Base-by-base conservation (phyloP, 495 filamentous ascomycete genomes). In the Tuber indicum region DNA sequence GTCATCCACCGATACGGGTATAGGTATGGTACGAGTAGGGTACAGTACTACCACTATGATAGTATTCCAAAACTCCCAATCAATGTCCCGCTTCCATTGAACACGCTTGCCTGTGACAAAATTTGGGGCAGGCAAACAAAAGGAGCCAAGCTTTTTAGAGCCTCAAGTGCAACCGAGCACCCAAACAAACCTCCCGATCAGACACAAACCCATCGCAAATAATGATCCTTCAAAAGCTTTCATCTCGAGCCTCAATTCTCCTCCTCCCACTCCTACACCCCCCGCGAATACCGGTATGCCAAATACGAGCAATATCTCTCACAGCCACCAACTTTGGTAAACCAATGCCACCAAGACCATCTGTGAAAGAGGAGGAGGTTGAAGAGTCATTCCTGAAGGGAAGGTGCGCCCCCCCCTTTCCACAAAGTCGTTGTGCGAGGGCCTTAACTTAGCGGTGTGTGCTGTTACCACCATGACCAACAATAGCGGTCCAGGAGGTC, bases 321-420 rank as follows among this genome's bases (percentile, higher is more conserved):
- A 66, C 58, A 17, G 5, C 58, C 58, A 26, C 58, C 6, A 66
- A 7, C 32, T 66, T 66, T 36, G 58, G 58, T 26, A 91, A 92
- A 80, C 86, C 86, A 70, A 86, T 97, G 76, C 95, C 96, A 0
- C 90, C 92, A 19, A 91, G 93, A 0, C 88, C 91, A 26, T 90
- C 86, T 2, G 86, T 97, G 78, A 86, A 89, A 19, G 94, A 97
- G 79, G 86, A 87, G 44, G 93, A 97, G 72, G 88, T 98, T 76
- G 89, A 89, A 49, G 91, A 97, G 80, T 88, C 88, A 70, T 99
- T 96, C 86, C 88, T 99, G 42, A 97, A 94, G 83, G 96, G 96
- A 75, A 83, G 81, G 81, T 83, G 74, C 47, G 36, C 36, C 9
- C 52, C 49, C 47, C 39, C 26, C 8, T 41, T 44, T 46, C 52